These are phyloP conservation scores for Ophiostoma australiae DNA, from an alignment of 2,329 filamentous ascomycete genomes.

Conservation along the genomic window DNA sequence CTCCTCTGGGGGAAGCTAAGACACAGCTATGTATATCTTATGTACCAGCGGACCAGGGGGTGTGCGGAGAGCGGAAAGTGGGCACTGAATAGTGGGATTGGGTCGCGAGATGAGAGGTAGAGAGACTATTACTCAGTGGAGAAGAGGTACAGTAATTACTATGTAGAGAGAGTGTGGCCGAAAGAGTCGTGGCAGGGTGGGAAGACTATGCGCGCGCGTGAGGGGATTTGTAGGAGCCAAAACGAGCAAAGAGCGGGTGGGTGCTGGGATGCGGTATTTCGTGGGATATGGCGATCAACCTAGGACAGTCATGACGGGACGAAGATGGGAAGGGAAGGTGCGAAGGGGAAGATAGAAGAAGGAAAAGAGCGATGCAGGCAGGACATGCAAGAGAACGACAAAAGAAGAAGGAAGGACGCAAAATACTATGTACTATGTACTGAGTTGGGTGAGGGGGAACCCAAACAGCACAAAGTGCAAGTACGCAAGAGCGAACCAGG, in stretches of 20 bases:
- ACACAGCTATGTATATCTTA: not conserved
- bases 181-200: not conserved
- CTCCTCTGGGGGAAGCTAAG: slow-evolving; percentile 11
- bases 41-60: slow-evolving; percentile 10
- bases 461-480: not conserved
- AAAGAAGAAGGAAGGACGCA: not conserved
- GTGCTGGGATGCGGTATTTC: slow-evolving; percentile 11
- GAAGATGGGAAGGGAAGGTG: not conserved
- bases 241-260: not conserved
- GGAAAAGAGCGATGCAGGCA: not conserved
- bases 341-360: not conserved
- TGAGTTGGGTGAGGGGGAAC: not conserved
- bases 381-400: not conserved
- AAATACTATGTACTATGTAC: too few species aligned
- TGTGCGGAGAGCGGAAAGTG: slow-evolving; percentile 9
- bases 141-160: not conserved
- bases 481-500: slow-evolving; percentile 3
- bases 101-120: not conserved
- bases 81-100: not conserved
- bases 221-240: slow-evolving; percentile 1
- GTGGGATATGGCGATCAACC: not conserved
- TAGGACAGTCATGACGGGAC: not conserved
- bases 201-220: slow-evolving; percentile 11
- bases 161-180: not conserved
- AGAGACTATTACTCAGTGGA: not conserved